Conservation (phyloP, 768 basidiomycete genomes). For the Coprinopsis cinerea region DNA sequence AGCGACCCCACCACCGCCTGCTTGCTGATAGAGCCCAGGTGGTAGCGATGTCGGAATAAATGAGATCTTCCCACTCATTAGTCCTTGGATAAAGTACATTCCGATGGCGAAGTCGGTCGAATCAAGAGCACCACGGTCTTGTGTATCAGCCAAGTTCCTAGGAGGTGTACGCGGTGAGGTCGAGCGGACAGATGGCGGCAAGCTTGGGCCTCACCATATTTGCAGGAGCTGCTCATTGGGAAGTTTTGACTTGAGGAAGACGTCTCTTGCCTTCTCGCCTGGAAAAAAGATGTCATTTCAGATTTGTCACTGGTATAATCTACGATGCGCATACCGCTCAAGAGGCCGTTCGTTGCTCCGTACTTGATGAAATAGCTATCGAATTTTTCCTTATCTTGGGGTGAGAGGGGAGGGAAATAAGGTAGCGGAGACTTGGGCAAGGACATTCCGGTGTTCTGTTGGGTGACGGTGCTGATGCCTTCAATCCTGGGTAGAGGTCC, state of each 20-base stretch:
- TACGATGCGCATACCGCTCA: conserved; percentile 57
- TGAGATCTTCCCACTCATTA: conserved; percentile 74
- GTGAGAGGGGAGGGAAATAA: conserved; percentile 60
- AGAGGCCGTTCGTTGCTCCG: conserved; percentile 68
- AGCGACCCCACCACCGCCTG: conserved; percentile 39
- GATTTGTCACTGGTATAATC: neutral
- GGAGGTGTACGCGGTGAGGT: conserved; percentile 5
- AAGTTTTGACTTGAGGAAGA: conserved; percentile 89
- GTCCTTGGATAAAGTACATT: conserved; percentile 94
- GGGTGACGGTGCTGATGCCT: conserved; percentile 51
- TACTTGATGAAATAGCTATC: conserved; percentile 66
- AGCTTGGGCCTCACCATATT: conserved; percentile 73
- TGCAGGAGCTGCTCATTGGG: conserved; percentile 81
- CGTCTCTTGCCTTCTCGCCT: conserved; percentile 85
- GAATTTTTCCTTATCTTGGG: conserved; percentile 84
- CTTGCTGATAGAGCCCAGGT: conserved; percentile 82
- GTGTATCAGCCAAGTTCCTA: conserved; percentile 95
- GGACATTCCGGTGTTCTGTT: conserved; percentile 56
- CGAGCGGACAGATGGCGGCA: conserved; percentile 1
- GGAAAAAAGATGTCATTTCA: conserved; percentile 1
- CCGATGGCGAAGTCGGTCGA: conserved; percentile 89
- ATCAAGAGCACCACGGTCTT: conserved; percentile 85
- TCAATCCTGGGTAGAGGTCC: conserved; percentile 82
- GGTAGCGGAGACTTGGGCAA: conserved; percentile 59
- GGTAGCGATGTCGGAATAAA: conserved; percentile 72